Base-by-base conservation (phyloP, 2,329 filamentous ascomycete genomes). In the Alternaria brassicicola region DNA sequence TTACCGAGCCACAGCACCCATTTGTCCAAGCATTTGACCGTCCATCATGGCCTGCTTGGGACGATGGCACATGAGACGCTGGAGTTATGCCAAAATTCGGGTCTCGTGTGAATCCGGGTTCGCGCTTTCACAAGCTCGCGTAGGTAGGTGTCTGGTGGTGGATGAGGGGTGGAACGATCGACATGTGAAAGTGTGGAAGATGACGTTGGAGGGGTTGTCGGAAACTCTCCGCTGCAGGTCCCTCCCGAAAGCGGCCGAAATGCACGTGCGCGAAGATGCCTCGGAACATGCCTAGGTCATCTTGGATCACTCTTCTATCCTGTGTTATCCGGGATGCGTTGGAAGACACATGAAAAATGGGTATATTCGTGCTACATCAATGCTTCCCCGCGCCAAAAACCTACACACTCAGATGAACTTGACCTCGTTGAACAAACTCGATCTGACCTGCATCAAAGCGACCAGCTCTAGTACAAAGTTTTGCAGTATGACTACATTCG, bases 381-480 rank as follows among this genome's bases (percentile, higher is more conserved):
- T 36, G 13, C 17, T 30, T 36, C 35, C 49, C 23, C 30, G n/a
- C 15, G 4, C 33, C n/a, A 1, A 42, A 48, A 23, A 6, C 50
- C 45, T 30, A 42, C 23, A 42, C 23, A 35, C 19, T 72, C 63
- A 77, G 30, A 68, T 71, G 71, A 79, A 78, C 58, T 65, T 73
- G 46, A 83, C 76, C 62, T 84, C 82, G 41, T 77, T 76, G 43
- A 83, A 78, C 41, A 84, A 72, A 51, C 79, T 80, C 5, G 81
- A 81, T 31, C 82, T 70, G 2, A 82, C 76, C 62, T 83, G 81
- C 69, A 83, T 65, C 52, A 83, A 70, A 5, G 81, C 81, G 10
- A 80, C 77, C 12, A 84, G 57, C 68, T 84, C 82, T 47, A 83
- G 66, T 19, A 82, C 74, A 61, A 84, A 84, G 59, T 83, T 79